Conservation (phyloP, 208 protist species). For the Trypanosoma platydactyli region DNA sequence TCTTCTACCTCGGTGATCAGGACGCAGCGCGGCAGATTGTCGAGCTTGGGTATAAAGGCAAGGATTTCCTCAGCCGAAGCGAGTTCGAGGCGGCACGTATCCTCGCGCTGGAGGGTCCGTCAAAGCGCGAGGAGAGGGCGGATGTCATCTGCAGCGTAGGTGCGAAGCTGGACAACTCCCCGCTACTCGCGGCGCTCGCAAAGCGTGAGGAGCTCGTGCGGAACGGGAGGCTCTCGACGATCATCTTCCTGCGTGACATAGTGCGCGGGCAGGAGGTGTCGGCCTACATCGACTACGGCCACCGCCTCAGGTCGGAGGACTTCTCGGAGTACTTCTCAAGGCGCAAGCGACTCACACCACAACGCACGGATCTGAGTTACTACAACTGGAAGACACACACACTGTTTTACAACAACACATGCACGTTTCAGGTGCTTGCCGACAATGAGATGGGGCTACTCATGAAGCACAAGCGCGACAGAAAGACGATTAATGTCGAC, state of each 20-base stretch:
- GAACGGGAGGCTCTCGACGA: conserved; percentile 94
- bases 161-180: conserved; percentile 81
- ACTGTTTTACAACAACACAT: conserved; percentile 92
- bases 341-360: conserved; percentile 92
- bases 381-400: conserved; percentile 99
- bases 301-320: conserved; percentile 94
- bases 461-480: conserved; percentile 98
- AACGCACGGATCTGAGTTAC: conserved; percentile 96
- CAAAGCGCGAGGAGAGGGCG: conserved; percentile 83
- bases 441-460: conserved; percentile 95
- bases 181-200: conserved; percentile 94
- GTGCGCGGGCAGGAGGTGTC: conserved; percentile 97
- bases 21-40: conserved; percentile 95
- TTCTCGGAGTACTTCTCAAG: conserved; percentile 93
- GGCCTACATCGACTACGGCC: conserved; percentile 98
- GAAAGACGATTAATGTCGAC: conserved; percentile 98
- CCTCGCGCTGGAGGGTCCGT: conserved; percentile 67
- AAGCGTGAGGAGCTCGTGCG: conserved; percentile 96
- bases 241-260: conserved; percentile 97
- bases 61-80: conserved; percentile 87
- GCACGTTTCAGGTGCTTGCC: conserved; percentile 97
- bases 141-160: conserved; percentile 87
- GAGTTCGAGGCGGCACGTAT: conserved; percentile 87
- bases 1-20: conserved; percentile 92
- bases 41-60: conserved; percentile 96